Evolutionary conservation across 176 grass and related monocot genomes (phyloP).

Genomic region (Zoysia pacifica): DNA sequence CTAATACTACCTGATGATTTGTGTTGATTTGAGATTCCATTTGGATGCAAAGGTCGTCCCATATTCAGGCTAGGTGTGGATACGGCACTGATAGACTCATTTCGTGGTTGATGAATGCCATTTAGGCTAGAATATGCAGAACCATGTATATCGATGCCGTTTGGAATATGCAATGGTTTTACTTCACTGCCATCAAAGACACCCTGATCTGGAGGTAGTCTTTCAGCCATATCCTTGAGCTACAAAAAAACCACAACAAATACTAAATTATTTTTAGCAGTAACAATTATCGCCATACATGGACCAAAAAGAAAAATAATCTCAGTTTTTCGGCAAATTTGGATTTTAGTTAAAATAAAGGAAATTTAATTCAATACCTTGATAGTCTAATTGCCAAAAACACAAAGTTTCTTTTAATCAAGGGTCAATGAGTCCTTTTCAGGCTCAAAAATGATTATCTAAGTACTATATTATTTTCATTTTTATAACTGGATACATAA

Average conservation of each 20-base stretch:
- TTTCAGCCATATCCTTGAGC: conserved; percentile 97
- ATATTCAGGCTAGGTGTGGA: conserved; percentile 35
- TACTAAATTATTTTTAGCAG: neutral
- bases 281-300: conserved; percentile 5
- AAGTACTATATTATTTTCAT: conserved; percentile 18
- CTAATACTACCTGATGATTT: conserved; percentile 37
- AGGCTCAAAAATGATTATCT: conserved; percentile 29
- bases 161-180: conserved; percentile 46
- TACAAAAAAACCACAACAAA: conserved; percentile 20
- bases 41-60: conserved; percentile 34
- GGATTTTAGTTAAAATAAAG: conserved; percentile 19
- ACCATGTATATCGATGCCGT: conserved; percentile 50
- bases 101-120: conserved; percentile 56
- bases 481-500: conserved; percentile 9
- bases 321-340: conserved; percentile 16
- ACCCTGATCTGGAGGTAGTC: conserved; percentile 67
- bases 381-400: conserved; percentile 17
- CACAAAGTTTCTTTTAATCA: neutral
- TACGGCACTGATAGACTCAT: conserved; percentile 42
- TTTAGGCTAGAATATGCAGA: conserved; percentile 51
- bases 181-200: conserved; percentile 54
- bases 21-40: conserved; percentile 58
- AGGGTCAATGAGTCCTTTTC: neutral
- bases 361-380: conserved; percentile 22
- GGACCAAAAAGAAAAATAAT: neutral